Evolutionary conservation across 305 asterid genomes (phyloP).

Genomic region (Fraxinus sp.): DNA sequence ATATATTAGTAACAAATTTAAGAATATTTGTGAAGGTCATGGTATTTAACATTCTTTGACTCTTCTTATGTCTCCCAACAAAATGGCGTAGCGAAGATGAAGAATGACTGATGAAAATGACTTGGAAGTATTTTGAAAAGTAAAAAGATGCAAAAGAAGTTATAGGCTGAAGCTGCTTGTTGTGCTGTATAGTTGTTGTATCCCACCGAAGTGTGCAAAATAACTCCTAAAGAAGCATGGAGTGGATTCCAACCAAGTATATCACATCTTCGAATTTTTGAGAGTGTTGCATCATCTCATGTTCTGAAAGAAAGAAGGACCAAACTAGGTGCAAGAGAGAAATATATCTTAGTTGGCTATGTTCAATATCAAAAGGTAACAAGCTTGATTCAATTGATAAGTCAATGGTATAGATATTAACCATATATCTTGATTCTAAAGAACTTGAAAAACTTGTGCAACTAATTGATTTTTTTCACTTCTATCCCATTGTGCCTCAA

Average conservation of each 20-base stretch:
- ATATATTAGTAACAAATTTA: not conserved
- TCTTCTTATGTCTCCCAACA: too few species aligned
- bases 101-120: not conserved
- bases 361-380: not conserved
- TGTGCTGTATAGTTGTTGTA: too few species aligned
- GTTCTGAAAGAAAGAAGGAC: not conserved
- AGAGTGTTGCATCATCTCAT: not conserved
- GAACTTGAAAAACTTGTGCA: too few species aligned
- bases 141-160: not conserved
- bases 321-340: not conserved
- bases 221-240: not conserved
- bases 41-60: too few species aligned
- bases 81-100: too few species aligned
- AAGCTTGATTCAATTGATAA: not conserved
- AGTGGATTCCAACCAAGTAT: not conserved
- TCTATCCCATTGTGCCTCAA: too few species aligned
- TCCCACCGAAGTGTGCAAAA: too few species aligned
- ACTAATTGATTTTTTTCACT: too few species aligned
- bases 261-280: too few species aligned
- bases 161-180: not conserved
- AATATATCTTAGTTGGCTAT: not conserved
- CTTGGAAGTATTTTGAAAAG: not conserved
- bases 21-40: too few species aligned
- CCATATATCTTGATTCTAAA: too few species aligned
- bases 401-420: too few species aligned